These are phyloP conservation scores for Stropharia rugosoannulata DNA, from an alignment of 768 basidiomycete species.

Conservation along the genomic window DNA sequence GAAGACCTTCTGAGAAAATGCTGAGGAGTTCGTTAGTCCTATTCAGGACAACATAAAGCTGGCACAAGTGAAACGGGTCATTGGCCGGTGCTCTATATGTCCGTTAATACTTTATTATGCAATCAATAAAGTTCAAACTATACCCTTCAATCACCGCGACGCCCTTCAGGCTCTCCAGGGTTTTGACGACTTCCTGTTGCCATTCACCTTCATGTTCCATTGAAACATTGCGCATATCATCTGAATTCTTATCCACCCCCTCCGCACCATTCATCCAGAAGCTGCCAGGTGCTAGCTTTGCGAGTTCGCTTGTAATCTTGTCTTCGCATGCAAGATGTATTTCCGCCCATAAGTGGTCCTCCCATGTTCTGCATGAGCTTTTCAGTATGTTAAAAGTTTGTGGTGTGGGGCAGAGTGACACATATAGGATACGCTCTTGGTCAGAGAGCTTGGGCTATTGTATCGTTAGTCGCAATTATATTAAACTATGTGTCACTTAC, in stretches of 20 bases:
- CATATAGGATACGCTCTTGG: constrained; percentile 84
- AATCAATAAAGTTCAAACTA: constrained; percentile 12
- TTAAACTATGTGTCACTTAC: constrained; percentile 37
- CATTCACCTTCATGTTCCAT: constrained; percentile 47
- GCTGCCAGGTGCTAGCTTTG: constrained; percentile 57
- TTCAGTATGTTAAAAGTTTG: constrained; percentile 67
- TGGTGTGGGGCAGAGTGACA: constrained; percentile 74
- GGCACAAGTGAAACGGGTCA: constrained; percentile 81
- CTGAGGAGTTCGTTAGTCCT: constrained; percentile 68
- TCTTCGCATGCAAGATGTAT: constrained; percentile 81
- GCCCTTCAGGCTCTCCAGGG: constrained; percentile 57
- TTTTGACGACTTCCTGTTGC: constrained; percentile 59
- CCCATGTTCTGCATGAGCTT: constrained; percentile 84
- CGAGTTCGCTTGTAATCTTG: constrained; percentile 69
- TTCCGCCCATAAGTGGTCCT: constrained; percentile 94
- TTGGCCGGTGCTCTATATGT: constrained; percentile 53
- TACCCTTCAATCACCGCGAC: constrained; percentile 68
- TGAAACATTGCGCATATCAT: constrained; percentile 19
- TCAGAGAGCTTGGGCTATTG: constrained; percentile 56
- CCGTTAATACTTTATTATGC: constrained; percentile 3
- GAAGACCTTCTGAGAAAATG: constrained; percentile 60
- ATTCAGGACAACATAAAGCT: constrained; percentile 75
- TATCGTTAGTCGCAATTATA: neutral
- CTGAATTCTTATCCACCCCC: constrained; percentile 39
- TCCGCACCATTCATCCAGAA: constrained; percentile 77